A percentile compares a stretch with the other conserved stretches of the same genome.
Evolutionary conservation across 140 eudicot genomes (phyloP).

Genomic region (Ambrosia hybrid): DNA sequence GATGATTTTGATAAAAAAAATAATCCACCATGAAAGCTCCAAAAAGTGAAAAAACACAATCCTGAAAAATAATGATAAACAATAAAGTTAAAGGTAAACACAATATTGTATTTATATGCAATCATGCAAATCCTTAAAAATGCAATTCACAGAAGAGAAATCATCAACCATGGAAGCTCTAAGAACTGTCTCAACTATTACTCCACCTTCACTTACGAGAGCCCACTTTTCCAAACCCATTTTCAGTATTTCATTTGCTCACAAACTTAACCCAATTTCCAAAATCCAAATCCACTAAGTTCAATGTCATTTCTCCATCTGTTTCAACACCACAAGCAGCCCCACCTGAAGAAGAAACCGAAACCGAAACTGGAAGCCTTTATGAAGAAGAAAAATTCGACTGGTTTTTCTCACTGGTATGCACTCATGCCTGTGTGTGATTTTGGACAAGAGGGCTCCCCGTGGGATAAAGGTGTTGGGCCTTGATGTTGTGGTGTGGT

Average conservation of each 20-base stretch:
- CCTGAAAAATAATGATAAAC: too few species aligned
- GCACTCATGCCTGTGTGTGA: conserved; percentile 57
- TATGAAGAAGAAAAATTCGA: conserved; percentile 46
- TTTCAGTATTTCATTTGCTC: not conserved
- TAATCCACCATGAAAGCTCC: too few species aligned
- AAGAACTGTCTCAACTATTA: not conserved
- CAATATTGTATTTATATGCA: too few species aligned
- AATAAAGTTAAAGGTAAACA: too few species aligned
- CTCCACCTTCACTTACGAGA: not conserved
- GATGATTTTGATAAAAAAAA: too few species aligned
- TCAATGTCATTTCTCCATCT: conserved; percentile 36
- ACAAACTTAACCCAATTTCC: not conserved
- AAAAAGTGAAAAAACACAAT: too few species aligned
- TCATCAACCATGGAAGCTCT: not conserved
- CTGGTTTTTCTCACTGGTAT: conserved; percentile 65
- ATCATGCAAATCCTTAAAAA: too few species aligned
- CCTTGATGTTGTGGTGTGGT: conserved; percentile 49
- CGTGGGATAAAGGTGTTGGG: conserved; percentile 66
- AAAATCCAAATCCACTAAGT: conserved; percentile 35
- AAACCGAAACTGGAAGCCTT: not conserved
- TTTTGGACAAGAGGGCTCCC: conserved; percentile 63
- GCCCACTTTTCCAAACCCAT: not conserved
- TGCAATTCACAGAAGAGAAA: too few species aligned
- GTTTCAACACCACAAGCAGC: conserved; percentile 3
- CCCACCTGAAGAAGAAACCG: conserved; percentile 28